Conservation (phyloP, 2,329 filamentous ascomycete species). For the Tothia fuscella region DNA sequence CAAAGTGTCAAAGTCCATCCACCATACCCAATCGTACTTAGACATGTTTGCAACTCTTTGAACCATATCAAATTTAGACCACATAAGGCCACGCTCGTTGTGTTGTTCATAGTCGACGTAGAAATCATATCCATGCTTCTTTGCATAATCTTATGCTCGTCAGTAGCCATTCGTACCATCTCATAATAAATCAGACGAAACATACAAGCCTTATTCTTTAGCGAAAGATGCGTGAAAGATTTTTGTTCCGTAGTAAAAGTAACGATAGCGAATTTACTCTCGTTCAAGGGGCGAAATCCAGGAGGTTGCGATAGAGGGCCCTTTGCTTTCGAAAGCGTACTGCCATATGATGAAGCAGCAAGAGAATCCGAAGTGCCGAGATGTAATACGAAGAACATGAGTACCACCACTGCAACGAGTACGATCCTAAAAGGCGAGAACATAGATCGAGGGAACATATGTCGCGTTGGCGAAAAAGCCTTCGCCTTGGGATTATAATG, state of each 20-base stretch:
- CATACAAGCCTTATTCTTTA: constrained; percentile 27
- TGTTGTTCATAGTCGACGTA: constrained; percentile 28
- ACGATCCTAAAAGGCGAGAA: not conserved
- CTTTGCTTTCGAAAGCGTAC: too few species aligned
- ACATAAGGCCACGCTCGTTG: constrained; percentile 20
- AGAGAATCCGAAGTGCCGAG: not conserved
- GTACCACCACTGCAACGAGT: not conserved
- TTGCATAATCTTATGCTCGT: constrained; percentile 23
- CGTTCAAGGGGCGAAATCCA: constrained; percentile 9
- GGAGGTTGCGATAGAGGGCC: too few species aligned
- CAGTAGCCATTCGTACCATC: not conserved
- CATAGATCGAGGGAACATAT: constrained; percentile 1
- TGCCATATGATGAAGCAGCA: not conserved
- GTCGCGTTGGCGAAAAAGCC: constrained; percentile 4
- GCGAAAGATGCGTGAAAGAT: constrained; percentile 24
- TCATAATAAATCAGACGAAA: not conserved
- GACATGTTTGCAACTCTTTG: constrained; percentile 22
- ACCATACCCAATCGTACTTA: constrained; percentile 32
- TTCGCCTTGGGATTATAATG: not conserved
- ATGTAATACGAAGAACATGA: constrained; percentile 7
- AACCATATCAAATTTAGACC: constrained; percentile 29
- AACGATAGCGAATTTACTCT: constrained; percentile 20
- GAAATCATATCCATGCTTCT: constrained; percentile 29
- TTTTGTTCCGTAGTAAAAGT: constrained; percentile 26
- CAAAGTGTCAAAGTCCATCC: constrained; percentile 30